Evolutionary conservation across 768 basidiomycete species (phyloP).

Genomic region (Exsudoporus frostii): DNA sequence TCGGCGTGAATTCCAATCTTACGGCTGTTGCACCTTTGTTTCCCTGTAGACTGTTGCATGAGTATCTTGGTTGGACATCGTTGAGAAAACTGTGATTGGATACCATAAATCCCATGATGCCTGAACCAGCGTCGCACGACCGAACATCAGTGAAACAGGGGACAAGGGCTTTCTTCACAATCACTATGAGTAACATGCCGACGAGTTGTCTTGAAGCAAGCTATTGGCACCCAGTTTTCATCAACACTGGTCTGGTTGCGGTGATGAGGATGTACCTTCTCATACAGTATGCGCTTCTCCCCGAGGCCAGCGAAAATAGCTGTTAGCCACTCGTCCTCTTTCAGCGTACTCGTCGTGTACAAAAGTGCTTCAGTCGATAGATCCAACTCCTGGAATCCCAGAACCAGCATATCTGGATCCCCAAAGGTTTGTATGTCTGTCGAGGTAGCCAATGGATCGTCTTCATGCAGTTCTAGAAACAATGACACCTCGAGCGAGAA

Average conservation of each 20-base stretch:
- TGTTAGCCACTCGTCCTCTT: conserved; percentile 68
- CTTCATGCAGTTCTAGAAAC: conserved; percentile 9
- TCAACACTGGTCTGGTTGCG: neutral
- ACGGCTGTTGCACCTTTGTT: conserved; percentile 81
- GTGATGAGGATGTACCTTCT: conserved; percentile 47
- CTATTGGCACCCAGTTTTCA: conserved; percentile 33
- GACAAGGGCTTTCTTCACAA: conserved; percentile 54
- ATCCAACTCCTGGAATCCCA: conserved; percentile 82
- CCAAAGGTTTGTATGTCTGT: conserved; percentile 23
- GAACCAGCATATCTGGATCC: conserved; percentile 67
- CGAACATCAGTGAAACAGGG: conserved; percentile 52
- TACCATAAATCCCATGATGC: conserved; percentile 79
- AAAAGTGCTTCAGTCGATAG: conserved; percentile 74
- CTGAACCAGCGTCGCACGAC: conserved; percentile 58
- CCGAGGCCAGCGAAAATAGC: conserved; percentile 72
- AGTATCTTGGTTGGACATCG: neutral
- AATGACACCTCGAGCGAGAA: neutral
- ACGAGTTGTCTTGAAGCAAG: conserved; percentile 76
- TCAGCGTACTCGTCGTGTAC: conserved; percentile 57
- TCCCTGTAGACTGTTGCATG: conserved; percentile 44
- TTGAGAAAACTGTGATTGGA: neutral
- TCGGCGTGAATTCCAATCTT: conserved; percentile 55
- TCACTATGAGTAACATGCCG: conserved; percentile 72
- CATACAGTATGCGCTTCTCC: conserved; percentile 57
- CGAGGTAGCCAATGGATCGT: neutral